Evolutionary conservation across 1,139 yeast genomes (phyloP), one percentile per base, ranked within the genome.

Genomic region (Yamadazyma taylorii): DNA sequence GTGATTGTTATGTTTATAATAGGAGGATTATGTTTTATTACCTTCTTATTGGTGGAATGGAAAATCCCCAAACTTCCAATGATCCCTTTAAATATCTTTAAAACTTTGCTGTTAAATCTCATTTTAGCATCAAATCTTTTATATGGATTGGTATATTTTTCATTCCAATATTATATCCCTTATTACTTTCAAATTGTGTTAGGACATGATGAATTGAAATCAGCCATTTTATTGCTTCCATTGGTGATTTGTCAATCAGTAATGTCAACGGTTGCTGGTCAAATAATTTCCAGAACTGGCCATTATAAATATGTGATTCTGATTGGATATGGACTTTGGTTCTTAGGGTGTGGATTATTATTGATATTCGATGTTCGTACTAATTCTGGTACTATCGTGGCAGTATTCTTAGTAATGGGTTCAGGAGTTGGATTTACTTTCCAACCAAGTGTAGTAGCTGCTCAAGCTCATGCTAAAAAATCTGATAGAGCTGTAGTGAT

Each of bases 401-500:
- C 66, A 13, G 58, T 67, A 1, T 46, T 74, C 38, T 41, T 73
- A 9, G 33, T 73, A 6, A 64, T 68, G 58, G 83, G 83, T 4
- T 40, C 60, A 4, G 82, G 82, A 1, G 55, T 57, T 12, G 65
- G 63, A 1, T 52, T 45, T 30, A 52, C 58, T 3, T 60, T 60
- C 47, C 63, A 60, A 35, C 65, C 64, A 6, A 69, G 79, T 0
- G 63, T 78, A 63, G 71, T 77, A 7, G 81, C 81, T 1, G 70
- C 69, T 2, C 79, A 75, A 51, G 79, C 82, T 1, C 77, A 75
- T 38, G 66, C 78, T 7, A 60, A 53, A 27, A 67, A 66, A 35
- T 61, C 73, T 1, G 81, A 78, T 43, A 55, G 83, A 32, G 81
- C 83, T 0, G 79, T 77, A 10, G 77, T 76, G 8, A 76, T 77